A percentile compares a stretch with the other conserved stretches of the same genome.
These are phyloP conservation scores for Hypoxylon intermedium DNA, from an alignment of 495 filamentous ascomycete genomes.

Conservation along the genomic window DNA sequence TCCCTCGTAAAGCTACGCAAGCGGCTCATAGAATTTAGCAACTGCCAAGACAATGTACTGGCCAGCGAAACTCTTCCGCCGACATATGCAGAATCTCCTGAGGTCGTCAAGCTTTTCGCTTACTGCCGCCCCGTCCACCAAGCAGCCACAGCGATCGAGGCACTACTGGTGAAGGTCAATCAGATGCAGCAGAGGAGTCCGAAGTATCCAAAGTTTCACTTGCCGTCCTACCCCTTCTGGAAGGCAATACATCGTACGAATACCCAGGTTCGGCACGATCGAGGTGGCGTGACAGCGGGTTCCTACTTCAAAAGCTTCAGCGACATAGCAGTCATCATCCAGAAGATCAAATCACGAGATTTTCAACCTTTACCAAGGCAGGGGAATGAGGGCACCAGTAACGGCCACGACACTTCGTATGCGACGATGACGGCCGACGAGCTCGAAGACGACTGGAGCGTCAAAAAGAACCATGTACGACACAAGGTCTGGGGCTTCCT, in stretches of 20 bases:
- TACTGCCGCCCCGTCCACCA: conserved; percentile 64
- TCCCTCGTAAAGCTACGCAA: conserved; percentile 45
- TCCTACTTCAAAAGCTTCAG: conserved; percentile 61
- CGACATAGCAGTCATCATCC: conserved; percentile 48
- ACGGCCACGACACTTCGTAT: conserved; percentile 26
- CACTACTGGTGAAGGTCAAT: conserved; percentile 53
- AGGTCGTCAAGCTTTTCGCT: conserved; percentile 61
- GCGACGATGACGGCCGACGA: conserved; percentile 38
- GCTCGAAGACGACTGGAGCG: conserved; percentile 26
- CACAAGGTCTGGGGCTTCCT: conserved; percentile 56
- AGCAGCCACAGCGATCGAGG: conserved; percentile 55
- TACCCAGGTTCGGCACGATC: conserved; percentile 64
- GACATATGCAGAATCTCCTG: conserved; percentile 45
- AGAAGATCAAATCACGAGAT: conserved; percentile 36
- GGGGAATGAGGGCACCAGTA: conserved; percentile 25
- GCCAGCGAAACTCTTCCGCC: conserved; percentile 42
- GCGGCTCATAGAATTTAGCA: conserved; percentile 45
- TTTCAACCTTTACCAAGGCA: conserved; percentile 40
- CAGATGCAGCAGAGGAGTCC: conserved; percentile 50
- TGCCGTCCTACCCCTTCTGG: conserved; percentile 59
- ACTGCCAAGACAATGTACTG: conserved; percentile 42
- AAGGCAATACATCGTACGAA: conserved; percentile 61
- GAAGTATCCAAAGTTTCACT: conserved; percentile 48
- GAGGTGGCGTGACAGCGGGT: conserved; percentile 59
- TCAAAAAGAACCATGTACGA: conserved; percentile 46